These are phyloP conservation scores for Rhododendron griersonianum DNA, from an alignment of 148 eudicot genomes.

Conservation along the genomic window DNA sequence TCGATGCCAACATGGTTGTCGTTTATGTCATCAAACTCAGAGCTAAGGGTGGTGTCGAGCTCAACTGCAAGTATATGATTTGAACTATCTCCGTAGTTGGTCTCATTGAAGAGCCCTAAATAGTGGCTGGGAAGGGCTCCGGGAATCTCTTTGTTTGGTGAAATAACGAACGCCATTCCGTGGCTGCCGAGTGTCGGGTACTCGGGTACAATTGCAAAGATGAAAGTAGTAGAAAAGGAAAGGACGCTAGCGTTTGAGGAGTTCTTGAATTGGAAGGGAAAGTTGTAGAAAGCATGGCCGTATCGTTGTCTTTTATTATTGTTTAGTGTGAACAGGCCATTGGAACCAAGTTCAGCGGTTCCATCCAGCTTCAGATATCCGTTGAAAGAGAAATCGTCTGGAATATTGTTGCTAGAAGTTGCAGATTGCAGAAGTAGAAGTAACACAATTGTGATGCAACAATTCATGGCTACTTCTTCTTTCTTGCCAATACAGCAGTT, in stretches of 20 bases:
- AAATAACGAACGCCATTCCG: not conserved
- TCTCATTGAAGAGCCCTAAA: not conserved
- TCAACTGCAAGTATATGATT: not conserved
- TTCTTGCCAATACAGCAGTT: too few relatives aligned
- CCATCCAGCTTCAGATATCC: not conserved
- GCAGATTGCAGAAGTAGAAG: not conserved
- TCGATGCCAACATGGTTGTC: not conserved
- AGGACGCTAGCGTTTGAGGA: not conserved
- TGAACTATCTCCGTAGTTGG: not conserved
- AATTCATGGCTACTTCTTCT: not conserved
- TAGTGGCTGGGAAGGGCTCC: not conserved
- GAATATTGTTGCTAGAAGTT: not conserved
- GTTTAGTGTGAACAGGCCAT: not conserved
- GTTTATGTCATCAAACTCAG: not conserved
- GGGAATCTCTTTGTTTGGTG: not conserved
- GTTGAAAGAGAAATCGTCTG: not conserved
- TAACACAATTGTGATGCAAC: not conserved
- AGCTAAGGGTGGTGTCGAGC: accelerated
- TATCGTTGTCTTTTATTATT: accelerated
- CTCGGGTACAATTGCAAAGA: not conserved
- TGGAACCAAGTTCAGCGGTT: not conserved
- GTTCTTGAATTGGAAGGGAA: not conserved
- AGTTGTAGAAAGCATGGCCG: not conserved
- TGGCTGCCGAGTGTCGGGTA: not conserved
- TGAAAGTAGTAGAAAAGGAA: not conserved